Conservation (phyloP, 2,329 filamentous ascomycete genomes). For the Neoarthrinium moseri region DNA sequence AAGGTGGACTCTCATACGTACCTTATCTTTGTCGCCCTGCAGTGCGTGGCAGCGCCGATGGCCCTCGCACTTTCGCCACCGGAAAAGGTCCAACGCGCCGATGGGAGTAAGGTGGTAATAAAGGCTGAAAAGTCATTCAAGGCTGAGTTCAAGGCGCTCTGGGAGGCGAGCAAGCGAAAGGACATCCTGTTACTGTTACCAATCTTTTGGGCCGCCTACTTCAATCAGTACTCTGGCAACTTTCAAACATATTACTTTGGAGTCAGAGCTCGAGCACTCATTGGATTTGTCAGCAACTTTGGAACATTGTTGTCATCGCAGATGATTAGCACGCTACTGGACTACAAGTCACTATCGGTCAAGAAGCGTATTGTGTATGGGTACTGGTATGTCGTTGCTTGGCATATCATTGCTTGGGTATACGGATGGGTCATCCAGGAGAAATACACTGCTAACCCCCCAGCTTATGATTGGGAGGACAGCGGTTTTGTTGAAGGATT, state of each 20-base stretch:
- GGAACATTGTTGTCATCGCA: slow-evolving; percentile 66
- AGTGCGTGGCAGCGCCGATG: slow-evolving; percentile 62
- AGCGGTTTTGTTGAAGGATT: slow-evolving; percentile 66
- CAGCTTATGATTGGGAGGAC: slow-evolving; percentile 64
- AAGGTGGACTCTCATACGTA: slow-evolving; percentile 69
- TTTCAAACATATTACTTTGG: slow-evolving; percentile 65
- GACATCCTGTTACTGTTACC: slow-evolving; percentile 70
- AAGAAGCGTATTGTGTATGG: slow-evolving; percentile 41
- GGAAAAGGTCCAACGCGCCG: slow-evolving; percentile 61
- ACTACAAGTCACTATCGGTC: slow-evolving; percentile 18
- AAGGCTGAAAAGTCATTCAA: slow-evolving; percentile 59
- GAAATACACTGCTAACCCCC: slow-evolving; percentile 48
- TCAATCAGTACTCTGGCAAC: slow-evolving; percentile 45
- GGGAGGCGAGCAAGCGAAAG: slow-evolving; percentile 64
- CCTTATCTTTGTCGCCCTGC: slow-evolving; percentile 68
- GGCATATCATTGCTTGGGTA: slow-evolving; percentile 47
- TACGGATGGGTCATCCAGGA: slow-evolving; percentile 54
- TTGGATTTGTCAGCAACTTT: slow-evolving; percentile 68
- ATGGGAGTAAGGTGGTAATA: slow-evolving; percentile 62
- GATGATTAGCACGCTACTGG: slow-evolving; percentile 32
- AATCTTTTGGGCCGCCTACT: slow-evolving; percentile 66
- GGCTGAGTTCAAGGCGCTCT: slow-evolving; percentile 58
- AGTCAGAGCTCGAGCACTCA: slow-evolving; percentile 67
- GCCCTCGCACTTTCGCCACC: slow-evolving; percentile 63
- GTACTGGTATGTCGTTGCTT: slow-evolving; percentile 43